Percentiles rank a stretch among this genome's conserved stretches.
phyloP scores from a whole-genome alignment of 805 yeast species.

The Lachancea sp. region DNA sequence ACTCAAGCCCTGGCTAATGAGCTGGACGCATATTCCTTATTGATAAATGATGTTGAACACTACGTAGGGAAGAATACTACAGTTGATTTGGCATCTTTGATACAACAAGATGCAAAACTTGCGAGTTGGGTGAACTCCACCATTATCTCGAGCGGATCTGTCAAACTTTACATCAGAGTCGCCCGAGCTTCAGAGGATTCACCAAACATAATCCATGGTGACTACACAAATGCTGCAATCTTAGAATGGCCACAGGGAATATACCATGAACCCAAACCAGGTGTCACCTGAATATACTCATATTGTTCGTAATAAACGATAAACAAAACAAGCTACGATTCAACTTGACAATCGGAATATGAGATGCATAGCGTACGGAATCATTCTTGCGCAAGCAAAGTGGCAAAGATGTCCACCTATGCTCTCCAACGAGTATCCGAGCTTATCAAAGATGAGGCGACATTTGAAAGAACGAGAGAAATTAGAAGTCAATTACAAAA shows the following conservation, averaged over 20 bases:
- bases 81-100: conserved; percentile 38
- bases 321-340: not conserved
- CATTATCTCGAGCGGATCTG: conserved; percentile 23
- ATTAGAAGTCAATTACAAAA: conserved; percentile 51
- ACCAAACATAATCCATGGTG: conserved; percentile 42
- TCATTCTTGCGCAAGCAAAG: too few relatives aligned
- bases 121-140: conserved; percentile 31
- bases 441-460: conserved; percentile 38
- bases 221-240: conserved; percentile 59
- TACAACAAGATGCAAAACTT: conserved; percentile 28
- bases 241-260: conserved; percentile 56
- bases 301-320: not conserved
- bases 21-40: conserved; percentile 51
- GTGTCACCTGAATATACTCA: conserved; percentile 37
- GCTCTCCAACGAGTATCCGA: conserved; percentile 30
- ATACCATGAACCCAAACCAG: conserved; percentile 45
- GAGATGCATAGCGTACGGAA: too few relatives aligned
- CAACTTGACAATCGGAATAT: not conserved
- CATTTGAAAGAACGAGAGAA: conserved; percentile 46
- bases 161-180: conserved; percentile 46
- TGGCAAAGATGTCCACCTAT: conserved; percentile 14
- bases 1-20: conserved; percentile 10
- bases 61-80: conserved; percentile 50
- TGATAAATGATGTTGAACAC: conserved; percentile 74
- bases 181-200: conserved; percentile 43